phyloP scores from a whole-genome alignment of 2,329 filamentous ascomycete species.

The Plectosphaerella plurivora region DNA sequence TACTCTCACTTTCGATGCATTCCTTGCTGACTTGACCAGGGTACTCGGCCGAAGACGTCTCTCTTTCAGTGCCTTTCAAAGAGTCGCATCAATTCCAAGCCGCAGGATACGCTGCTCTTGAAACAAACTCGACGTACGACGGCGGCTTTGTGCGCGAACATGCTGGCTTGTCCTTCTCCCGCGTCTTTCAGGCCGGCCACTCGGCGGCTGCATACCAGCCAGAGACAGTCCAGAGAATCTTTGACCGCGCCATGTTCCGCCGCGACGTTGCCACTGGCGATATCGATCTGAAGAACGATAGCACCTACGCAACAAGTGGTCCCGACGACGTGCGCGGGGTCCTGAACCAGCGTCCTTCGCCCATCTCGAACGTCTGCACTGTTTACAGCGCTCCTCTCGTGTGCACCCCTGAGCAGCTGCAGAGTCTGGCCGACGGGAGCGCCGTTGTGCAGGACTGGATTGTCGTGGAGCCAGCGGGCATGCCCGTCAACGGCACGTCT shows the following conservation, averaged over 20 bases:
- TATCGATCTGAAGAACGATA: constrained; percentile 1
- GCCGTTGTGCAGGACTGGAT: constrained; percentile 42
- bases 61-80: constrained; percentile 48
- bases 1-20: neutral
- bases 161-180: constrained; percentile 57
- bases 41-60: constrained; percentile 45
- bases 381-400: constrained; percentile 45
- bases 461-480: constrained; percentile 14
- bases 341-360: constrained; percentile 39
- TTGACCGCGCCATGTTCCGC: constrained; percentile 43
- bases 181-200: constrained; percentile 52
- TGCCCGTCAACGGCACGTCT: no score
- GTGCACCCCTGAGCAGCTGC: constrained; percentile 50
- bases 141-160: constrained; percentile 63
- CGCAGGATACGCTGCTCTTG: constrained; percentile 62
- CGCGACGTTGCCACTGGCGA: constrained; percentile 42
- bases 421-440: constrained; percentile 42
- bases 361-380: constrained; percentile 53
- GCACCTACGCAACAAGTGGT: constrained; percentile 20
- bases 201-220: constrained; percentile 46
- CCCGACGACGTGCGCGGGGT: constrained; percentile 35
- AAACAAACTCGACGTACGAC: constrained; percentile 52
- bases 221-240: constrained; percentile 37
- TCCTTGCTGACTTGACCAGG: constrained; percentile 18
- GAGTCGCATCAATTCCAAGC: constrained; percentile 56